These are phyloP conservation scores for Podosphaera leucotricha DNA, from an alignment of 2,329 filamentous ascomycete genomes.

Conservation along the genomic window DNA sequence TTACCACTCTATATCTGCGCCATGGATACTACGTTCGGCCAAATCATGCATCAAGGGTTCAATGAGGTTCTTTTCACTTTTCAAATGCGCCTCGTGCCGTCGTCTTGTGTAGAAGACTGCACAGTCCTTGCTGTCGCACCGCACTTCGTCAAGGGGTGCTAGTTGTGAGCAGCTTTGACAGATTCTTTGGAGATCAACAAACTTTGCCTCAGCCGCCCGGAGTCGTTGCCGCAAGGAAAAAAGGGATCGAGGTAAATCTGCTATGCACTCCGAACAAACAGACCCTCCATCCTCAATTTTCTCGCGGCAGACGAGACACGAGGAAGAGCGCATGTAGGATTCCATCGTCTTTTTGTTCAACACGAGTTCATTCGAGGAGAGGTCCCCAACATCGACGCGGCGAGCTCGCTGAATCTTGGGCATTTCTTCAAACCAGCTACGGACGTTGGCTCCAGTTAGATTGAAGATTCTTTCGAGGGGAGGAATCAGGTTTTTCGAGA, in stretches of 20 bases:
- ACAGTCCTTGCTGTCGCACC: conserved; percentile 77
- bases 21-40: conserved; percentile 12
- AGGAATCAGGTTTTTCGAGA: conserved; percentile 82
- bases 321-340: conserved; percentile 64
- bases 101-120: conserved; percentile 68
- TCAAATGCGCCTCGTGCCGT: conserved; percentile 23
- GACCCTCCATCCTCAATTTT: conserved; percentile 21
- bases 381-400: conserved; percentile 16
- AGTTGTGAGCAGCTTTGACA: conserved; percentile 64
- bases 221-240: conserved; percentile 38
- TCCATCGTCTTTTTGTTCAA: conserved; percentile 50
- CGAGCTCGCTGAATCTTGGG: conserved; percentile 65
- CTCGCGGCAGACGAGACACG: conserved; percentile 50
- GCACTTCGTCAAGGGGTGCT: conserved; percentile 51
- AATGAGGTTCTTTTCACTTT: conserved; percentile 9
- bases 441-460: conserved; percentile 75
- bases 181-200: conserved; percentile 39
- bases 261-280: conserved; percentile 35
- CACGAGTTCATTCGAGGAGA: conserved; percentile 7
- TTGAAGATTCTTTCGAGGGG: conserved; percentile 93
- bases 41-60: conserved; percentile 21
- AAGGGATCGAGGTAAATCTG: conserved; percentile 33
- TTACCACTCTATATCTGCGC: conserved; percentile 14
- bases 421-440: conserved; percentile 91
- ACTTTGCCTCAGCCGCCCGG: conserved; percentile 36